Conservation (phyloP, 2,329 filamentous ascomycete genomes). For the Pseudodiploospora longispora region DNA sequence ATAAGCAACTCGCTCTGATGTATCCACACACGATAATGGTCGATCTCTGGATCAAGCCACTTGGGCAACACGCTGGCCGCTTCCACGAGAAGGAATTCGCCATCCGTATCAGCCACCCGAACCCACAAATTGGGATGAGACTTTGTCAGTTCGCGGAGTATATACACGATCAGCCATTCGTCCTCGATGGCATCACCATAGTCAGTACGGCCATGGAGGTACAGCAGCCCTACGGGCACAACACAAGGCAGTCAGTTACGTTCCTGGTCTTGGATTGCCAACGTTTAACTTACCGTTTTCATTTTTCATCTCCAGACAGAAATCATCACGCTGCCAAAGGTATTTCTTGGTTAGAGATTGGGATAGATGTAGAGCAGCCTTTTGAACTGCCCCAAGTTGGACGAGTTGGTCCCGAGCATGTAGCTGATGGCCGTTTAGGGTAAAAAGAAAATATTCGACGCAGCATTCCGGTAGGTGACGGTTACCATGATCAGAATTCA, state of each 20-base stretch:
- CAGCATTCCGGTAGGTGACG: slow-evolving; percentile 64
- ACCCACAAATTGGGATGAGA: slow-evolving; percentile 70
- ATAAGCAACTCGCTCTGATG: slow-evolving; percentile 67
- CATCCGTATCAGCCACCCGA: slow-evolving; percentile 77
- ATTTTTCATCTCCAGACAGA: slow-evolving; percentile 60
- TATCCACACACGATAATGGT: slow-evolving; percentile 85
- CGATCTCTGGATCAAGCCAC: slow-evolving; percentile 89
- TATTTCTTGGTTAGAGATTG: slow-evolving; percentile 68
- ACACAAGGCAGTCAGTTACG: background rate
- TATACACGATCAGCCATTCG: slow-evolving; percentile 92
- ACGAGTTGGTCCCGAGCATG: slow-evolving; percentile 50
- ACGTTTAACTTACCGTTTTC: slow-evolving; percentile 39
- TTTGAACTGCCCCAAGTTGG: slow-evolving; percentile 64
- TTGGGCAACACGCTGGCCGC: slow-evolving; percentile 79
- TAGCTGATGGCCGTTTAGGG: slow-evolving; percentile 47
- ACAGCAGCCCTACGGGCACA: slow-evolving; percentile 37
- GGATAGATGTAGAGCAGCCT: slow-evolving; percentile 54
- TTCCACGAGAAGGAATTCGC: slow-evolving; percentile 91
- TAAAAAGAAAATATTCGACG: slow-evolving; percentile 75
- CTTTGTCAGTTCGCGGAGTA: slow-evolving; percentile 73
- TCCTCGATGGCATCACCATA: slow-evolving; percentile 95
- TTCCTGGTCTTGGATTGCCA: background rate
- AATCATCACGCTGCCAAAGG: slow-evolving; percentile 87
- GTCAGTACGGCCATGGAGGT: slow-evolving; percentile 69
- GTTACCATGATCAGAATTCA: background rate